Base-by-base conservation (phyloP, 2,329 filamentous ascomycete species). In the Trichophyton schoenleinii region DNA sequence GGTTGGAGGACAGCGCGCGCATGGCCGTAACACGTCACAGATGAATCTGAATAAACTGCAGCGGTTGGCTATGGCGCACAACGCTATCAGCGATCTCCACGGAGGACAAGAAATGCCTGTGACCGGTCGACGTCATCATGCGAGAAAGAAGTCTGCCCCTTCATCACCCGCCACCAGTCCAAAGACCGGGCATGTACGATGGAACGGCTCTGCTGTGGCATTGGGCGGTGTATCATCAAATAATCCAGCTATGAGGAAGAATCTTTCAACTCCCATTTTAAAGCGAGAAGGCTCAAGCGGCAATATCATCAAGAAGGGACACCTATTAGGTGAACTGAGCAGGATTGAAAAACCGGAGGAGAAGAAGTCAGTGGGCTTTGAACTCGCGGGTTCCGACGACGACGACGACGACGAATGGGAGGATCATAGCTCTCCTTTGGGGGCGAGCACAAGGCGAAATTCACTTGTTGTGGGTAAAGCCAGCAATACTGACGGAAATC, bases 321-420 rank as follows among this genome's bases (percentile, higher is more conserved):
- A 70, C 15, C 70, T 71, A 6, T 46, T 64, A 53, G 61, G 58
- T 4, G 61, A 63, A 49, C 25, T 42, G 9, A 58, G 58, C 5
- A 64, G 49, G 46, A 38, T 13, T 38, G 61, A 49, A 3, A 59
- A 60, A n/a, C 36, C 38, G 41, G 73, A 72, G 66, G 62, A 65
- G 41, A 76, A 76, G 69, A 78, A 77, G 65, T 71, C 73, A n/a
- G 75, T 77, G 59, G 75, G 77, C 15, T 78, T 78, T 64, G 74
- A 78, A 63, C 66, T 79, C 44, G 77, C 70, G 3, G 74, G 74
- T 61, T 73, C 75, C 15, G 73, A 72, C 60, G 74, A 76, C 64
- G 67, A 70, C 20, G 69, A 69, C 46, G 76, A 78, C 63, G 74
- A 69, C 62, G 77, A 78, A 64, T 78, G 77, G 76, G 76, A 78